Conservation (phyloP, 169 alveolate species). For the Cryptosporidium ubiquitum region DNA sequence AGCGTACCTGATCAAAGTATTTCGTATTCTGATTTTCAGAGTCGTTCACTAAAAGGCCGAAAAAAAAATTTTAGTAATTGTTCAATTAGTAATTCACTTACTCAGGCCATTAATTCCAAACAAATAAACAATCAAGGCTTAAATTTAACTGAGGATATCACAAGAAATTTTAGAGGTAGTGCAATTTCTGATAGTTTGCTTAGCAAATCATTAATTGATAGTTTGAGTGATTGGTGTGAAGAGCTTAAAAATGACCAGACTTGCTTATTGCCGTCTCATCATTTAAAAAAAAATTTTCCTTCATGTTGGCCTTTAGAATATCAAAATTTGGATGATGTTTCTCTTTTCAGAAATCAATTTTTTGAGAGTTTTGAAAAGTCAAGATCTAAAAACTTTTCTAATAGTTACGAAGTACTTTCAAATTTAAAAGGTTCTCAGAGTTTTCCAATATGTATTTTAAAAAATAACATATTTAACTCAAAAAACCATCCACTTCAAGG, state of each 20-base stretch:
- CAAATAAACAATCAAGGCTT: background rate
- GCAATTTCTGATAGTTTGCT: background rate
- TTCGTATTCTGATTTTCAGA: conserved; percentile 3
- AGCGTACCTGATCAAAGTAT: background rate
- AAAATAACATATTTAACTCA: background rate
- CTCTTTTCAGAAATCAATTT: conserved; percentile 14
- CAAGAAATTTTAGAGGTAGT: background rate
- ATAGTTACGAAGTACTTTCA: background rate
- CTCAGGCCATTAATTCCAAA: background rate
- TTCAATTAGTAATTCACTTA: background rate
- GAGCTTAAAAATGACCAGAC: background rate
- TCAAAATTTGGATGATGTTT: conserved; percentile 2
- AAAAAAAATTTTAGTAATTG: background rate
- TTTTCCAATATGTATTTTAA: conserved; percentile 59
- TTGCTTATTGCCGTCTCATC: background rate
- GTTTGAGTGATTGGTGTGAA: conserved; percentile 16
- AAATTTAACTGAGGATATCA: background rate
- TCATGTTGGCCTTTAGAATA: conserved; percentile 69
- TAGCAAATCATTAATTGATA: background rate
- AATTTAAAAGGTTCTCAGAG: background rate
- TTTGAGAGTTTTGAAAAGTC: conserved; percentile 53
- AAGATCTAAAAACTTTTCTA: background rate
- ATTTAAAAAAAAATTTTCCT: background rate
- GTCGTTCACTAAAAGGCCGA: conserved; percentile 27
- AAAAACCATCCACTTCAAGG: conserved; percentile 53